Base-by-base conservation (phyloP, 2,329 filamentous ascomycete genomes). In the Aspergillus sp. region DNA sequence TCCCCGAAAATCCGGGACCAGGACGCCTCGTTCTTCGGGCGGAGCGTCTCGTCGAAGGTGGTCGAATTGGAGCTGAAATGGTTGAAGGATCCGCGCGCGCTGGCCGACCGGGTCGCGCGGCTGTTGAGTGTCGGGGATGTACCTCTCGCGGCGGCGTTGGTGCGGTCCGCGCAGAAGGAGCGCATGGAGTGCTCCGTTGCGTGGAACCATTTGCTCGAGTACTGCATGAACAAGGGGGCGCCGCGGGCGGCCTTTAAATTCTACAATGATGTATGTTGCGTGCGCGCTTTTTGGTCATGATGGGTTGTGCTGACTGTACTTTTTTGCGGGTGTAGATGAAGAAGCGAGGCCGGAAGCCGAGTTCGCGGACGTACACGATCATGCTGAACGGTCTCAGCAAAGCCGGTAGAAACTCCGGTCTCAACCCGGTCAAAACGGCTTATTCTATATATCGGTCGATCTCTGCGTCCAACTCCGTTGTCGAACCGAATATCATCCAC, bases 141-240 rank as follows among this genome's bases (percentile, higher is more conserved):
- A 34, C 82, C 85, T 2, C 85, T 90, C 64, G 91, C 91, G 21
- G 71, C 87, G 40, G 75, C 83, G 17, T 69, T 96, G 54, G 82
- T 88, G 34, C 84, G 88, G 53, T 77, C 81, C 60, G 87, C 88
- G 20, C 64, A 70, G n/a, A 91, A 86, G 69, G 84, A 81, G 59
- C 71, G 78, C 1, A 78, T 82, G 58, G 76, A 85, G 53, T 85
- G 88, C 58, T 77, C 83, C 3, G 91, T 95, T 53, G 86, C 88
- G 53, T 99, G 93, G 92, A 97, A 97, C 71, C 83, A 89, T 65
- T 72, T 96, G 42, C 86, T 99, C 52, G 81, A 87, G 52, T 84
- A 91, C 69, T 78, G 84, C 56, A 74, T 97, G 69, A 73, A 80
- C 40, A 76, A 84, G 20, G 77, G 82, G 40, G 79, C 80, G 47